Base-by-base conservation (phyloP, 108 stramenopile genomes). In the Parmales sp. region DNA sequence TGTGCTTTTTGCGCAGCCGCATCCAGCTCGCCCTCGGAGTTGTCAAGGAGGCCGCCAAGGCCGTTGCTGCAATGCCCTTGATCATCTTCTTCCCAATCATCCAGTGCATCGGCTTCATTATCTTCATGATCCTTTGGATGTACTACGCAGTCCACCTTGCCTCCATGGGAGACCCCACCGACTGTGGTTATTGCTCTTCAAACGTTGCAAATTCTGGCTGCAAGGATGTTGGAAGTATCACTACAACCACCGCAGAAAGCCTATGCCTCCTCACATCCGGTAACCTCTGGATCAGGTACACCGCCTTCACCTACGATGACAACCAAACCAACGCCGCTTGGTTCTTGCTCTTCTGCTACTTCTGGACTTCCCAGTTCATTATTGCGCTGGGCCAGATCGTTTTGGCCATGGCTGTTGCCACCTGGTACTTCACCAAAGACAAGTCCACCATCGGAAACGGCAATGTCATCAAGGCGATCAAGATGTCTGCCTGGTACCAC, bases 291-390 rank as follows among this genome's bases (percentile, higher is more conserved):
- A 29, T 68, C 50, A n/a, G 11, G 25, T 75, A 75, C 63, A 39
- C 45, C 26, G 51, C 48, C 18, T 71, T 75, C 37, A 25, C 8
- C 37, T 82, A 78, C 78, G 50, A 74, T 23, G 63, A 72, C 43
- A 68, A 78, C 39, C 70, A 63, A 6, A 70, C 66, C 23, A 78
- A 78, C 39, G 73, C 78, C 20, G 85, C 75, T 25, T 88, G 84
- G 87, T 97, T 87, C 77, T 67, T 95, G 46, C 67, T 97, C 6
- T 97, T 97, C 72, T 79, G 82, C 72, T 88, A 82, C 50, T 94
- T 94, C 72, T 97, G 96, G 96, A 87, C 91, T 8, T 80, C 85
- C 7, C 82, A 90, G 76, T 97, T 95, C 72, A 86, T 97, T 51
- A 69, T 91, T 22, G 93, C 96, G 16, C 11, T 94, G 63, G 96